Percentiles rank a stretch among this genome's conserved stretches.
Conservation (phyloP, 371 early-diverging fungal genomes). For the Zopfochytrium polystomum region DNA sequence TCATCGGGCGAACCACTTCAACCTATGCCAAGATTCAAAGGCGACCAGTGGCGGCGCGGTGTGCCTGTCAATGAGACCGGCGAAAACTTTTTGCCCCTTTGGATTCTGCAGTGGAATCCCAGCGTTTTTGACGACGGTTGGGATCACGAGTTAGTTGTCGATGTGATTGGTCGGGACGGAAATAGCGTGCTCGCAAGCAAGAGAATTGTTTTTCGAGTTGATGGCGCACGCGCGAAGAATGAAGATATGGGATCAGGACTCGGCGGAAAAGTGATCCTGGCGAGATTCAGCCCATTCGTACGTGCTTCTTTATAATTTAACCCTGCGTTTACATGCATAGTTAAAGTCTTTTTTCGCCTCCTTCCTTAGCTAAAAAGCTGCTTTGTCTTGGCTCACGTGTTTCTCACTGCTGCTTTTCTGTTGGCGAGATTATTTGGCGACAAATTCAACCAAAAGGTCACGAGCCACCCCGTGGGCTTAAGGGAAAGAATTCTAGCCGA, state of each 20-base stretch:
- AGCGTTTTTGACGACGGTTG: slow-evolving; percentile 55
- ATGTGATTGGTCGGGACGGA: slow-evolving; percentile 53
- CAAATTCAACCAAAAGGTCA: slow-evolving; percentile 5
- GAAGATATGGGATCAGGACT: slow-evolving; percentile 53
- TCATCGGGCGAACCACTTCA: no score
- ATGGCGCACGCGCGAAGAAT: slow-evolving; percentile 57
- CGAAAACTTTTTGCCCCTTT: slow-evolving; percentile 61
- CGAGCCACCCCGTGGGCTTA: background rate
- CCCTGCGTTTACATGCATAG: background rate
- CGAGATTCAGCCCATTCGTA: slow-evolving; percentile 47
- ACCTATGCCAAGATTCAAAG: slow-evolving; percentile 42
- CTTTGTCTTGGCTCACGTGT: slow-evolving; percentile 34
- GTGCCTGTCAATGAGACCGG: slow-evolving; percentile 13
- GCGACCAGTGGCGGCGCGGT: slow-evolving; percentile 30
- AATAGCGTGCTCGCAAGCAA: slow-evolving; percentile 48
- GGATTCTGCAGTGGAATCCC: slow-evolving; percentile 71
- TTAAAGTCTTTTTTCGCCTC: background rate
- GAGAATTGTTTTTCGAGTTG: slow-evolving; percentile 58
- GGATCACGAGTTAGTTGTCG: slow-evolving; percentile 59
- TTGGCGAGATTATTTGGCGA: slow-evolving; percentile 33
- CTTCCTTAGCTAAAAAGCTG: slow-evolving; percentile 33
- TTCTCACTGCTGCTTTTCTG: slow-evolving; percentile 29
- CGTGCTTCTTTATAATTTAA: slow-evolving; percentile 3
- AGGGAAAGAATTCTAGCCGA: background rate
- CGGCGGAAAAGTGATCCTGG: slow-evolving; percentile 72